Evolutionary conservation across 2,329 filamentous ascomycete genomes (phyloP).

Genomic region (Ophiocordyceps camponoti-floridani): DNA sequence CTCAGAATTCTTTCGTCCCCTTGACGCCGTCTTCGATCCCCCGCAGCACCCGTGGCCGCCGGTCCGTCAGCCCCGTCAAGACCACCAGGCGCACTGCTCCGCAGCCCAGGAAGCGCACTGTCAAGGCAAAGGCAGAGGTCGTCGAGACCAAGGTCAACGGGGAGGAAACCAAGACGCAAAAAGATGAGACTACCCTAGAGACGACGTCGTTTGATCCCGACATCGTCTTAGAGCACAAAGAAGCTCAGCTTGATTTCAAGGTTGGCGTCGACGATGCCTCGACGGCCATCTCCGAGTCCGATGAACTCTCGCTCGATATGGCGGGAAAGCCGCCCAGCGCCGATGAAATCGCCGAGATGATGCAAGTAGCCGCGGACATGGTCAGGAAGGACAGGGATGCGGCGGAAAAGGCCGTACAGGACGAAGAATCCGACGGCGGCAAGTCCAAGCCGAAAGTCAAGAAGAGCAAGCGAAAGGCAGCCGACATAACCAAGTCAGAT

Average conservation of each 20-base stretch:
- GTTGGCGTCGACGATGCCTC: conserved; percentile 52
- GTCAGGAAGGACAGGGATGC: conserved; percentile 47
- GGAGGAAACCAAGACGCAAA: conserved; percentile 11
- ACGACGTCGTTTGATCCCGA: conserved; percentile 30
- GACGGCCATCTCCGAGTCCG: conserved; percentile 54
- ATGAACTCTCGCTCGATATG: conserved; percentile 39
- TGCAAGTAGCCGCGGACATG: conserved; percentile 76
- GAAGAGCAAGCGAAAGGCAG: conserved; percentile 56
- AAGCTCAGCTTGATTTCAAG: conserved; percentile 43
- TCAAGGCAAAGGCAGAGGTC: conserved; percentile 23
- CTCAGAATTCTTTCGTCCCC: conserved; percentile 25
- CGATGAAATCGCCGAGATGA: conserved; percentile 67
- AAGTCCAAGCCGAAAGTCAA: conserved; percentile 21
- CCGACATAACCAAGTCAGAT: conserved; percentile 51
- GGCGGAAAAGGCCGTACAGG: conserved; percentile 20
- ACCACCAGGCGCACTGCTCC: conserved; percentile 24
- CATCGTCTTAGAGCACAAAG: conserved; percentile 29
- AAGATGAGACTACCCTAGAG: conserved; percentile 20
- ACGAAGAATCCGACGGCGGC: conserved; percentile 19
- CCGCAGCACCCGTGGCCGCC: conserved; percentile 31
- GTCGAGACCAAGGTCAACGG: conserved; percentile 15
- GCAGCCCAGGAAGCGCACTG: conserved; percentile 36
- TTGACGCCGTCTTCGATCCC: conserved; percentile 27
- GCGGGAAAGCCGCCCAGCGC: conserved; percentile 52
- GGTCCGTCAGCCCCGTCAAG: conserved; percentile 39